Percentiles rank a stretch among this genome's conserved stretches.
phyloP scores from a whole-genome alignment of 2,329 filamentous ascomycete species.

The Botrytis pseudocinerea region DNA sequence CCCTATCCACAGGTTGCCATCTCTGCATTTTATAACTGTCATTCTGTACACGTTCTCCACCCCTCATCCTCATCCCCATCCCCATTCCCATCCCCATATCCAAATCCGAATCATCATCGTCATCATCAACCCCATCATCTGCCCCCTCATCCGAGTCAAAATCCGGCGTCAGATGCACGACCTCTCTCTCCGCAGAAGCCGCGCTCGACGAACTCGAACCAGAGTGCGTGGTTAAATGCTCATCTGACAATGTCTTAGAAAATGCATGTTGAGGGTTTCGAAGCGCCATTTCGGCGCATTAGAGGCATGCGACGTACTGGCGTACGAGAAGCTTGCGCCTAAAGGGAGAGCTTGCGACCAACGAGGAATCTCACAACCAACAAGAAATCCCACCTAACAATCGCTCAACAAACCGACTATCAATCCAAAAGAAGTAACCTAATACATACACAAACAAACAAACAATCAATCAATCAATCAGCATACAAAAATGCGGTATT shows the following conservation, averaged over 20 bases:
- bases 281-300: conserved; percentile 6
- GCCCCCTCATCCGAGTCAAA: conserved; percentile 37
- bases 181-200: neutral
- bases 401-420: too few relatives aligned
- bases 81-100: conserved; percentile 7
- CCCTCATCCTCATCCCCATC: conserved; percentile 24
- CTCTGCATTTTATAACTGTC: conserved; percentile 33
- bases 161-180: conserved; percentile 34
- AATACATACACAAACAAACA: neutral
- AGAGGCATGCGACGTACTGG: neutral
- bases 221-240: neutral
- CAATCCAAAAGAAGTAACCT: too few relatives aligned
- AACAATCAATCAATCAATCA: neutral
- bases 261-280: conserved; percentile 2
- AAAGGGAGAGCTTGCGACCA: neutral
- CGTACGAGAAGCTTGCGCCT: neutral
- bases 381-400: too few relatives aligned
- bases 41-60: neutral
- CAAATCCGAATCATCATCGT: neutral
- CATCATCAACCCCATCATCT: conserved; percentile 12
- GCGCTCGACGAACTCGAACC: neutral
- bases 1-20: conserved; percentile 17
- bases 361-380: too few relatives aligned
- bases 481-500: neutral
- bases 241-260: conserved; percentile 10